Percentiles rank a stretch among this genome's conserved stretches.
Evolutionary conservation across 192 early-diverging fungal genomes (phyloP).

Genomic region (Coemansia reversa): DNA sequence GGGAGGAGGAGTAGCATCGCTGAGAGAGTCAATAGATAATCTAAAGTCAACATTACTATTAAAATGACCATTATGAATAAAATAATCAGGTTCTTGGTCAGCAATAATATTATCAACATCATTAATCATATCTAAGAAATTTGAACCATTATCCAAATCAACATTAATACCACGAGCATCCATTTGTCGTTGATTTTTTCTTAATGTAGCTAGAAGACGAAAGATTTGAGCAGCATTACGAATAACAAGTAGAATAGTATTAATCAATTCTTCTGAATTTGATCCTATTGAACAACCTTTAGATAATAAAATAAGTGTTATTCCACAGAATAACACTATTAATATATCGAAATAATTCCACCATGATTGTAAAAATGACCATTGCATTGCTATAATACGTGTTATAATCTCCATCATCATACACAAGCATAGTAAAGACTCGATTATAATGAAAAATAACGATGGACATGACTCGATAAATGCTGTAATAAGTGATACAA

Average conservation of each 20-base stretch:
- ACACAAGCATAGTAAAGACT: constrained; percentile 68
- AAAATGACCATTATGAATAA: constrained; percentile 11
- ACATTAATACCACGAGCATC: constrained; percentile 36
- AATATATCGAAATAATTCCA: constrained; percentile 75
- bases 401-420: constrained; percentile 74
- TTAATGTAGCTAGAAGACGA: constrained; percentile 65
- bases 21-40: constrained; percentile 44
- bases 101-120: constrained; percentile 35
- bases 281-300: constrained; percentile 65
- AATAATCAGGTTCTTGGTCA: constrained; percentile 27
- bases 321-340: constrained; percentile 65
- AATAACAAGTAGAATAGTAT: constrained; percentile 70
- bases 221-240: constrained; percentile 70
- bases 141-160: constrained; percentile 26
- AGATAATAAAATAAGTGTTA: constrained; percentile 67
- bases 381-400: constrained; percentile 64
- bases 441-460: constrained; percentile 66
- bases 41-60: constrained; percentile 32
- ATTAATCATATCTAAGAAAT: constrained; percentile 42
- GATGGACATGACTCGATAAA: constrained; percentile 57
- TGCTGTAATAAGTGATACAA: constrained; percentile 54
- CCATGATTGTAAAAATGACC: constrained; percentile 55
- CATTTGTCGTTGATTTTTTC: constrained; percentile 55
- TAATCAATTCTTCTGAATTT: constrained; percentile 67
- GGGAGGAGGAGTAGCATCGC: constrained; percentile 10